These are phyloP conservation scores for Camillea tinctor DNA, from an alignment of 2,329 filamentous ascomycete species.

Conservation along the genomic window DNA sequence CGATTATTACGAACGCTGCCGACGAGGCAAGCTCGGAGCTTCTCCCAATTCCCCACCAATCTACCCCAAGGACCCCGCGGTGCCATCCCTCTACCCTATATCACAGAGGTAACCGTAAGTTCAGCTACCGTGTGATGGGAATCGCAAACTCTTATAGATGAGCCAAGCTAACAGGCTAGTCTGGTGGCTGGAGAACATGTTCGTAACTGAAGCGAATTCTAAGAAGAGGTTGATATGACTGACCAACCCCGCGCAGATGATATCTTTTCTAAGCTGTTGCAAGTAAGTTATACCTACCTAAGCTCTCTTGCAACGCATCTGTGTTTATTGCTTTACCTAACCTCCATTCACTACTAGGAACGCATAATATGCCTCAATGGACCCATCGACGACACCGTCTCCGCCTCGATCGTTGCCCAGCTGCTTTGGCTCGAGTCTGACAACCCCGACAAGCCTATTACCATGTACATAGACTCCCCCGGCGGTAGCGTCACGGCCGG, in stretches of 20 bases:
- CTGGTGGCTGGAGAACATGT: conserved; percentile 78
- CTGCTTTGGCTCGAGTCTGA: conserved; percentile 98
- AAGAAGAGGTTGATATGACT: conserved; percentile 13
- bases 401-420: conserved; percentile 92
- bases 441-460: conserved; percentile 90
- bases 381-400: conserved; percentile 83
- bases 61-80: conserved; percentile 31
- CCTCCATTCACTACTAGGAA: conserved; percentile 54
- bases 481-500: conserved; percentile 88
- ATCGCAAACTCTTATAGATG: background rate
- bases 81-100: conserved; percentile 57
- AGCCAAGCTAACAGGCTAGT: conserved; percentile 46
- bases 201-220: conserved; percentile 35
- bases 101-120: conserved; percentile 53
- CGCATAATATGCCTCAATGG: conserved; percentile 94
- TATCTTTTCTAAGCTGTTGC: conserved; percentile 77
- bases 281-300: conserved; percentile 60
- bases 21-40: conserved; percentile 37
- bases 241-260: conserved; percentile 55
- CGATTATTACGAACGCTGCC: conserved; percentile 37
- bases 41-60: conserved; percentile 42
- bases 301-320: conserved; percentile 11
- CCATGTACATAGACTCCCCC: conserved; percentile 96
- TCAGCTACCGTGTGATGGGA: background rate
- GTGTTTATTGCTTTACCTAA: conserved; percentile 14